Conservation (phyloP, 2,329 filamentous ascomycete genomes). For the Taxawa tesnikishii region DNA sequence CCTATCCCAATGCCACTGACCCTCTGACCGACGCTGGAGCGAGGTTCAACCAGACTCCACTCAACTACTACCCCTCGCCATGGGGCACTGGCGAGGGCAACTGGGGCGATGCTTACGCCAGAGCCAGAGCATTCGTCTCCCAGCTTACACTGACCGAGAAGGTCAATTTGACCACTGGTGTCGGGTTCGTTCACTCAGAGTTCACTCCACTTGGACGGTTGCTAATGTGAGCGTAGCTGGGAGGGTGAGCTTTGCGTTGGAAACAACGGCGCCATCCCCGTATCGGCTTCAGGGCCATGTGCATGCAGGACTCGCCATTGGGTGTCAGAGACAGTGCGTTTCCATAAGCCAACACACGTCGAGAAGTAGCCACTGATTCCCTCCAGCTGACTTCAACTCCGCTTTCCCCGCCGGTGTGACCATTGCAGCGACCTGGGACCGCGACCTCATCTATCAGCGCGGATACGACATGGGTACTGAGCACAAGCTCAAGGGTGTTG, state of each 20-base stretch:
- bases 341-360: not conserved
- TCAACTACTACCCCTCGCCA: slow-evolving; percentile 72
- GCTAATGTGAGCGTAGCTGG: slow-evolving; percentile 38
- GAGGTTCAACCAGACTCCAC: slow-evolving; percentile 29
- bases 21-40: slow-evolving; percentile 16
- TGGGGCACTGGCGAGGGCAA: slow-evolving; percentile 65
- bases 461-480: slow-evolving; percentile 66
- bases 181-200: slow-evolving; percentile 47
- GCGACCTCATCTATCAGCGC: slow-evolving; percentile 54
- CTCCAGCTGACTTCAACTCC: slow-evolving; percentile 59
- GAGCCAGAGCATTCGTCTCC: slow-evolving; percentile 68
- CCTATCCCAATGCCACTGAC: slow-evolving; percentile 14
- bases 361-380: slow-evolving; percentile 1
- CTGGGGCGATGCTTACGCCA: slow-evolving; percentile 65
- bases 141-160: slow-evolving; percentile 78
- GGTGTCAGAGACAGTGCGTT: slow-evolving; percentile 56
- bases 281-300: slow-evolving; percentile 60
- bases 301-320: slow-evolving; percentile 74
- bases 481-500: slow-evolving; percentile 61
- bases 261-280: slow-evolving; percentile 58
- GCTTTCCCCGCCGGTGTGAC: slow-evolving; percentile 72
- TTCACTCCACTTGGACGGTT: slow-evolving; percentile 3
- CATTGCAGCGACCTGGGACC: slow-evolving; percentile 73
- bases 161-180: slow-evolving; percentile 87
- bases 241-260: slow-evolving; percentile 64